Percentiles rank a stretch among this genome's conserved stretches.
phyloP scores from a whole-genome alignment of 1,284 basidiomycete genomes.

The Stereum hirsutum region DNA sequence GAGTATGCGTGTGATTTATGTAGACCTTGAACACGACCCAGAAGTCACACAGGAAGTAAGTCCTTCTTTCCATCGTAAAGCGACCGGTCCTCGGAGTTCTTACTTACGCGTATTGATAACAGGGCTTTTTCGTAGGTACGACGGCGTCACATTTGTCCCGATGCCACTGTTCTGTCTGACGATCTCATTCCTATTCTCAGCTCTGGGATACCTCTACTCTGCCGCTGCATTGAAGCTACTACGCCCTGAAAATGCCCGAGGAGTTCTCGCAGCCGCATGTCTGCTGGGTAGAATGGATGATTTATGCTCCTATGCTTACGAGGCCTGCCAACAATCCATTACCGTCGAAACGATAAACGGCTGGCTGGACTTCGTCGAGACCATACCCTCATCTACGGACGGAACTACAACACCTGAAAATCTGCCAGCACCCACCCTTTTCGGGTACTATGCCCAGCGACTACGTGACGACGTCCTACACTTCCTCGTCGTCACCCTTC shows the following conservation, averaged over 20 bases:
- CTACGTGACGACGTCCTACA: conserved; percentile 66
- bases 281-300: conserved; percentile 82
- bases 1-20: conserved; percentile 59
- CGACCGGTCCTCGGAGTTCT: neutral
- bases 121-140: conserved; percentile 69
- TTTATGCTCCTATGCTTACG: conserved; percentile 71
- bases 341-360: conserved; percentile 59
- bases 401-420: conserved; percentile 43
- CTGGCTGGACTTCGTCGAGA: conserved; percentile 72
- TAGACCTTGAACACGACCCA: conserved; percentile 67
- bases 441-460: conserved; percentile 61
- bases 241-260: conserved; percentile 68
- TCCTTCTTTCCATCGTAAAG: conserved; percentile 11
- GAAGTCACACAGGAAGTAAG: conserved; percentile 78
- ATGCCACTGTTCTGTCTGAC: conserved; percentile 8
- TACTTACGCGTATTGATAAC: conserved; percentile 14
- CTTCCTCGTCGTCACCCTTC: conserved; percentile 68
- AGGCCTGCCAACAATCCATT: conserved; percentile 66
- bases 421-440: conserved; percentile 41
- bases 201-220: conserved; percentile 75
- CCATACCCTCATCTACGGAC: conserved; percentile 38
- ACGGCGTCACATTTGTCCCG: no score
- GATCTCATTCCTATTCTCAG: conserved; percentile 23
- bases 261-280: conserved; percentile 74
- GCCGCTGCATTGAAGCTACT: conserved; percentile 59